A percentile compares a stretch with the other conserved stretches of the same genome.
phyloP scores from a whole-genome alignment of 2,329 filamentous ascomycete species.

The Colletotrichum limetticola region DNA sequence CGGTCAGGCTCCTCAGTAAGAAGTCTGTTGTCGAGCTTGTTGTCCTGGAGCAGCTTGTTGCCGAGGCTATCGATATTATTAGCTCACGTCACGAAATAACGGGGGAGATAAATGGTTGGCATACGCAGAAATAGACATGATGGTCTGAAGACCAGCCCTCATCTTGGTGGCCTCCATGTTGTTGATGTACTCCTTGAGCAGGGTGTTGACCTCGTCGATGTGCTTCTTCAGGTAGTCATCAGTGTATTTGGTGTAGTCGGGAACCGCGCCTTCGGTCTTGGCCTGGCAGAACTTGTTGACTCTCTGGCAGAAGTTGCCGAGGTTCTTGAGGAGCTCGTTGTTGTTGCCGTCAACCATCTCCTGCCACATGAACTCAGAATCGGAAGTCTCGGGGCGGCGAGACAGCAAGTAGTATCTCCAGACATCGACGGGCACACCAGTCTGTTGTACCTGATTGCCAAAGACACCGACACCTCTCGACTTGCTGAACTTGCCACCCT shows the following conservation, averaged over 20 bases:
- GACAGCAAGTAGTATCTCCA: slow-evolving; percentile 94
- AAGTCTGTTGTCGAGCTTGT: slow-evolving; percentile 64
- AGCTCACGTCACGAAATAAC: not conserved
- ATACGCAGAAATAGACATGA: slow-evolving; percentile 72
- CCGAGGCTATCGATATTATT: slow-evolving; percentile 45
- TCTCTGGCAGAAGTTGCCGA: slow-evolving; percentile 80
- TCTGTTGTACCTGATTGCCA: slow-evolving; percentile 88
- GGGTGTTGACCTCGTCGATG: slow-evolving; percentile 71
- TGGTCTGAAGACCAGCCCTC: slow-evolving; percentile 71
- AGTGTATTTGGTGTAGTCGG: slow-evolving; percentile 67
- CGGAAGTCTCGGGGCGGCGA: slow-evolving; percentile 84
- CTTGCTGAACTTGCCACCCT: slow-evolving; percentile 92
- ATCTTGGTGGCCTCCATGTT: slow-evolving; percentile 79
- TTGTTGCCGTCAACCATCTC: slow-evolving; percentile 88
- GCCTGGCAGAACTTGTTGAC: slow-evolving; percentile 78
- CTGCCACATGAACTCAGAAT: slow-evolving; percentile 91
- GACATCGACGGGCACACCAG: slow-evolving; percentile 85
- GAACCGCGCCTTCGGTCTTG: slow-evolving; percentile 77
- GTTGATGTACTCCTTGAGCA: slow-evolving; percentile 73
- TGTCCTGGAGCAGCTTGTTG: slow-evolving; percentile 63
- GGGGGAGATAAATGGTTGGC: not conserved
- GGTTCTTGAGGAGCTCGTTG: slow-evolving; percentile 82
- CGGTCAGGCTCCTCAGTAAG: slow-evolving; percentile 65
- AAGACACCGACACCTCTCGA: slow-evolving; percentile 91
- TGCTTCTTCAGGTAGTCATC: slow-evolving; percentile 65